Evolutionary conservation across 169 alveolate genomes (phyloP).

Genomic region (Toxoplasma gondii): DNA sequence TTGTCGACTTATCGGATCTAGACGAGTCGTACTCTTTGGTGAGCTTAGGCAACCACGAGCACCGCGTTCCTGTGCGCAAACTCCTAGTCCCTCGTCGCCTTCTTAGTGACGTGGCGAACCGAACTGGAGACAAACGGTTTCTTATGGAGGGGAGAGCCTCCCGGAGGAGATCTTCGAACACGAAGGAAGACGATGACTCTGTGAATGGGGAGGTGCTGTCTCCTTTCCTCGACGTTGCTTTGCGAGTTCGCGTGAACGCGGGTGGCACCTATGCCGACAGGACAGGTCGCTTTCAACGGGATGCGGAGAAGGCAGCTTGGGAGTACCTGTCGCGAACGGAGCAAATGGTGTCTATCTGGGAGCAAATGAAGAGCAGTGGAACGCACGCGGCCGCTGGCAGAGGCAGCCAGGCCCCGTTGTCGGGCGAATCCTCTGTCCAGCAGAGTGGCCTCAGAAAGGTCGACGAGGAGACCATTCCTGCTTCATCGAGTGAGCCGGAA

Average conservation of each 20-base stretch:
- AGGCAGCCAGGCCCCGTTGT: neutral
- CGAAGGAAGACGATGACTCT: neutral
- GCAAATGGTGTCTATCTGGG: neutral
- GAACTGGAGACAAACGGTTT: neutral
- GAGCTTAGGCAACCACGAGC: neutral
- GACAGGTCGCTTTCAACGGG: neutral
- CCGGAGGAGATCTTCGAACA: neutral
- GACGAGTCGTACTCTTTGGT: neutral
- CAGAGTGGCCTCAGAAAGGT: neutral
- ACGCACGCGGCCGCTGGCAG: neutral
- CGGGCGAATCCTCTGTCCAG: neutral
- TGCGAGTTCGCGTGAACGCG: neutral
- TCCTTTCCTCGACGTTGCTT: neutral
- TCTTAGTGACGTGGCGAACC: neutral
- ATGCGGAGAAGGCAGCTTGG: neutral
- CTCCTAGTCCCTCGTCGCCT: neutral
- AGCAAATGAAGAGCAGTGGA: neutral
- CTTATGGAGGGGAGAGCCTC: neutral
- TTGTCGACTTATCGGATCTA: neutral
- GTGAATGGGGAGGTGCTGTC: neutral
- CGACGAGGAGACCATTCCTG: neutral
- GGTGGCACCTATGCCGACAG: slow-evolving; percentile 23
- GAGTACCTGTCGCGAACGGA: slow-evolving; percentile 19
- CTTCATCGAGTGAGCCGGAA: neutral
- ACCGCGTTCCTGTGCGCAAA: neutral